A percentile compares a stretch with the other conserved stretches of the same genome.
phyloP scores from a whole-genome alignment of 768 basidiomycete species.

The Gymnopilus junonius region DNA sequence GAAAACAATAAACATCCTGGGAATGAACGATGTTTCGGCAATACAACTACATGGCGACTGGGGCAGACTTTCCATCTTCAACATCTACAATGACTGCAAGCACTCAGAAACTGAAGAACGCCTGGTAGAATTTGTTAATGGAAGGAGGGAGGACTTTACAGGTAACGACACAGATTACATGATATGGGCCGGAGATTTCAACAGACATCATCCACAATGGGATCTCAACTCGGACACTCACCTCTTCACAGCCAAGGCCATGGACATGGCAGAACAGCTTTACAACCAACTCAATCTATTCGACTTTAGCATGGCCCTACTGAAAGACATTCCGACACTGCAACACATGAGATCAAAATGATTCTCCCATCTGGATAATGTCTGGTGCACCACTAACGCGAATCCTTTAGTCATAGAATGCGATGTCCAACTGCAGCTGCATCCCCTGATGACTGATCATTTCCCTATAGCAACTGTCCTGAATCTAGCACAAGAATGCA shows the following conservation, averaged over 20 bases:
- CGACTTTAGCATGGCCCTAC: constrained; percentile 39
- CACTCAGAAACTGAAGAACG: constrained; percentile 20
- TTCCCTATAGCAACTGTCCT: constrained; percentile 38
- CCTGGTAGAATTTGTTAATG: background rate
- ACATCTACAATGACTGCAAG: constrained; percentile 36
- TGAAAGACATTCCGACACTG: constrained; percentile 37
- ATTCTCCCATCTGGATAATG: constrained; percentile 46
- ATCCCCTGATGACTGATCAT: constrained; percentile 41
- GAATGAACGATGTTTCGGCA: constrained; percentile 28
- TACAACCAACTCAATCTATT: constrained; percentile 28
- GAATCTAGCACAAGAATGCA: constrained; percentile 17
- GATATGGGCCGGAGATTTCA: too few species aligned
- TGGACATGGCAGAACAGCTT: constrained; percentile 26
- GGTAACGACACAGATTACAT: constrained; percentile 13
- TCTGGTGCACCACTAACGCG: constrained; percentile 33
- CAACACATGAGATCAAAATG: constrained; percentile 31
- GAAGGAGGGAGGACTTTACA: background rate
- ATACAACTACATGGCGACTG: constrained; percentile 20
- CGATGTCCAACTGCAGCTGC: constrained; percentile 14
- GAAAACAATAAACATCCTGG: constrained; percentile 19
- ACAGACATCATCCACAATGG: constrained; percentile 44
- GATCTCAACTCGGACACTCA: constrained; percentile 32
- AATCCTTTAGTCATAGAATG: constrained; percentile 30
- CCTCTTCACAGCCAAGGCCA: constrained; percentile 35
- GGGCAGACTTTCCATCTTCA: constrained; percentile 35